A percentile compares a stretch with the other conserved stretches of the same genome.
Conservation (phyloP, 768 basidiomycete genomes). For the Pleurotus djamor region DNA sequence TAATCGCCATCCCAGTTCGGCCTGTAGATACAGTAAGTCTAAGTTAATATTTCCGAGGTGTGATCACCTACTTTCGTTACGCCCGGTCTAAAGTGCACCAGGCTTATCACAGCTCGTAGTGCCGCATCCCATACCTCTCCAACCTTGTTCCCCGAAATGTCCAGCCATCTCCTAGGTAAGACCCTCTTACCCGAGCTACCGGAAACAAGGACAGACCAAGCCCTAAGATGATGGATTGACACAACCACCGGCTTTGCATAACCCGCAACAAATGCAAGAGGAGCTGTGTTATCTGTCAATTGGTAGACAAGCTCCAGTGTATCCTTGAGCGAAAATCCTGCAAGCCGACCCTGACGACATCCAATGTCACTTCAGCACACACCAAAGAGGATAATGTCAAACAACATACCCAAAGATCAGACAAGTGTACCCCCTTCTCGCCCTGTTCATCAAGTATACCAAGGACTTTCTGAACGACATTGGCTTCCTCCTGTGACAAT, state of each 20-base stretch:
- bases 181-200: slow-evolving; percentile 40
- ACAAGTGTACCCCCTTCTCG: slow-evolving; percentile 35
- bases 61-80: slow-evolving; percentile 58
- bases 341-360: slow-evolving; percentile 12
- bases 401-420: slow-evolving; percentile 32
- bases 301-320: slow-evolving; percentile 31
- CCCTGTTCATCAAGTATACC: slow-evolving; percentile 31
- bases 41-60: not conserved
- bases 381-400: not conserved
- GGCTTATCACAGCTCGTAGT: slow-evolving; percentile 62
- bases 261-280: slow-evolving; percentile 69
- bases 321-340: slow-evolving; percentile 14
- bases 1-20: slow-evolving; percentile 71
- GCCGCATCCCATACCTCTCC: slow-evolving; percentile 72
- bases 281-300: slow-evolving; percentile 45
- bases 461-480: slow-evolving; percentile 29
- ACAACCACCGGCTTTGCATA: slow-evolving; percentile 55
- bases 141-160: slow-evolving; percentile 62
- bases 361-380: not conserved
- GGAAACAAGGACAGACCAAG: slow-evolving; percentile 60
- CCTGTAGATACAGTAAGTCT: slow-evolving; percentile 30
- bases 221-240: slow-evolving; percentile 42
- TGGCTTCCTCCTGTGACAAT: slow-evolving; percentile 24
- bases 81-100: slow-evolving; percentile 70
- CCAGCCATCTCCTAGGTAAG: slow-evolving; percentile 76